These are phyloP conservation scores for Lactifluus echinatus DNA, from an alignment of 768 basidiomycete species.

Conservation along the genomic window DNA sequence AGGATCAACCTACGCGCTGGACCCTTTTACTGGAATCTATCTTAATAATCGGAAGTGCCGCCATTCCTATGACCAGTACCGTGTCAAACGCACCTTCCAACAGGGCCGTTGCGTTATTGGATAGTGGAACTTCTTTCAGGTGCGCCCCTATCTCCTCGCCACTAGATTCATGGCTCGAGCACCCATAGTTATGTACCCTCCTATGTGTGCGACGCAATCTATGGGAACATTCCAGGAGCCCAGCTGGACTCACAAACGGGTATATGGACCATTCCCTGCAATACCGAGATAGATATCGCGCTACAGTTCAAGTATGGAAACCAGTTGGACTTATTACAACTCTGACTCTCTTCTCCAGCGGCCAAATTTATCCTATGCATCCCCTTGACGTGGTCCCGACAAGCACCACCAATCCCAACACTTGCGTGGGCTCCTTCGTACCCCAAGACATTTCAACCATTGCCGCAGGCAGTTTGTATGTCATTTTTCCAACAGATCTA, in stretches of 20 bases:
- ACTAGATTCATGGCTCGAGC: constrained; percentile 7
- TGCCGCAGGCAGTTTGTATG: constrained; percentile 53
- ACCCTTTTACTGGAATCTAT: constrained; percentile 68
- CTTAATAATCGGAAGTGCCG: constrained; percentile 48
- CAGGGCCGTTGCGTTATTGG: constrained; percentile 67
- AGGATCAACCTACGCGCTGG: constrained; percentile 57
- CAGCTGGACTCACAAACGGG: constrained; percentile 40
- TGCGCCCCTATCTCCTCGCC: constrained; percentile 29
- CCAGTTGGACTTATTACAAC: neutral
- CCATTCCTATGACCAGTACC: constrained; percentile 43
- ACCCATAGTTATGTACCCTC: constrained; percentile 54
- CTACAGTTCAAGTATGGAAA: constrained; percentile 61
- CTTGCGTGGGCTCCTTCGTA: constrained; percentile 70
- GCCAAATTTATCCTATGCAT: constrained; percentile 69
- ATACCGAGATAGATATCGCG: constrained; percentile 66
- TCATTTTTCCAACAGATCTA: neutral
- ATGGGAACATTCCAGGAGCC: constrained; percentile 57
- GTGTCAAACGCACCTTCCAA: constrained; percentile 53
- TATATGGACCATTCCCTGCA: constrained; percentile 70
- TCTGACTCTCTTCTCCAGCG: constrained; percentile 31
- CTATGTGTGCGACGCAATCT: constrained; percentile 60
- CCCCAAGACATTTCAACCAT: constrained; percentile 46
- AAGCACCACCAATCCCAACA: constrained; percentile 34
- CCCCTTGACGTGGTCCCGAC: constrained; percentile 65
- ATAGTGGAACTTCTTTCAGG: constrained; percentile 79